Percentiles rank a stretch among this genome's conserved stretches.
phyloP scores from a whole-genome alignment of 176 grass and related monocot species.

The Secale cereale region DNA sequence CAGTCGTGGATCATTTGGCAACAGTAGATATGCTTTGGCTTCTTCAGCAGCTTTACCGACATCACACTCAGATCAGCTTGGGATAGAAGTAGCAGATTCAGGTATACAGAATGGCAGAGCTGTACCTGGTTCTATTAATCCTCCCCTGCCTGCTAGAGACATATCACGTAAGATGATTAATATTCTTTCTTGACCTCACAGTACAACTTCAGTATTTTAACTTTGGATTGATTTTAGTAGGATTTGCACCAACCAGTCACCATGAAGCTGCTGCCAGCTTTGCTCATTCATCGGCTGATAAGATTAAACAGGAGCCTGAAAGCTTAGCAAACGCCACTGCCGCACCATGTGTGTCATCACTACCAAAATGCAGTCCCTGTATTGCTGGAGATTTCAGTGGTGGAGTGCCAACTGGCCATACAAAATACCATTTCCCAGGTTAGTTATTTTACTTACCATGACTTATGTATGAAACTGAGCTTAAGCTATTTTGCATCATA shows the following conservation, averaged over 20 bases:
- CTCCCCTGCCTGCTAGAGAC: slow-evolving; percentile 1
- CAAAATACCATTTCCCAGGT: slow-evolving; percentile 35
- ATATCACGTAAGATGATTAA: background rate
- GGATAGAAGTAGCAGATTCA: slow-evolving; percentile 3
- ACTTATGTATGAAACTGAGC: background rate
- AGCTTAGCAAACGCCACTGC: slow-evolving; percentile 11
- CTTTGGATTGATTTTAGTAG: slow-evolving; percentile 33
- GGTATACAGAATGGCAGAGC: slow-evolving; percentile 11
- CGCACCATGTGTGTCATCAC: slow-evolving; percentile 16
- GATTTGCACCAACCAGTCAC: slow-evolving; percentile 35
- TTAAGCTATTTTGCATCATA: slow-evolving; percentile 21
- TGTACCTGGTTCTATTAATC: slow-evolving; percentile 28
- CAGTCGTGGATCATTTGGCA: background rate
- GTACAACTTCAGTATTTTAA: slow-evolving; percentile 8
- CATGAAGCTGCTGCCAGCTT: slow-evolving; percentile 28
- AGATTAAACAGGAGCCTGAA: slow-evolving; percentile 14
- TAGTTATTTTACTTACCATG: slow-evolving; percentile 9
- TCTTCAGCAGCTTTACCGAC: slow-evolving; percentile 13
- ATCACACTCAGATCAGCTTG: slow-evolving; percentile 21
- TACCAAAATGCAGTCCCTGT: slow-evolving; percentile 24
- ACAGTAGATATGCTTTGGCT: background rate
- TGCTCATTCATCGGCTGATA: slow-evolving; percentile 24
- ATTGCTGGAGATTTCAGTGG: slow-evolving; percentile 1
- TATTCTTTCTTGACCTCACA: slow-evolving; percentile 2
- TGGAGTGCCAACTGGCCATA: slow-evolving; percentile 22